Conservation (phyloP, 306 rosid genomes). For the Cicer chorassanicum region DNA sequence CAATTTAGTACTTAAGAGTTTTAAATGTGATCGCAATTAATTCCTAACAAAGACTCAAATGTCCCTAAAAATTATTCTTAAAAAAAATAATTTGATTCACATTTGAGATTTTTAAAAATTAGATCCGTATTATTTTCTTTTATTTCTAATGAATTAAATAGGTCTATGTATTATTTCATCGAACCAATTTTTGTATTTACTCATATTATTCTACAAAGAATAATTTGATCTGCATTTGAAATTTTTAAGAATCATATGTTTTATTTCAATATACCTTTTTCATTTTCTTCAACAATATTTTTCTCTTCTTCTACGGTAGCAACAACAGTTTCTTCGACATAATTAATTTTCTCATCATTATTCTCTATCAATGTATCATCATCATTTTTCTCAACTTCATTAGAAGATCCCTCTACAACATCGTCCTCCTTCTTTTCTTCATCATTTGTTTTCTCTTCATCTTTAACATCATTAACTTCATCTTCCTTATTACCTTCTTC, state of each 20-base stretch:
- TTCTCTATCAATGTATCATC: constrained; percentile 27
- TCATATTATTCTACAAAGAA: too few species aligned
- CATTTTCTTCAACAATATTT: constrained; percentile 17
- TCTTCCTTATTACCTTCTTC: constrained; percentile 7
- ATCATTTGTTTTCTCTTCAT: constrained; percentile 20
- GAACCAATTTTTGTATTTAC: too few species aligned
- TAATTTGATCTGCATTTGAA: not conserved
- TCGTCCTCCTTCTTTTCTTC: constrained; percentile 11
- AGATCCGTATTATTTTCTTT: too few species aligned
- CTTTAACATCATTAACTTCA: constrained; percentile 36
- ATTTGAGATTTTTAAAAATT: too few species aligned
- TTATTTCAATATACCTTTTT: constrained; percentile 37
- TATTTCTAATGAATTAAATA: too few species aligned
- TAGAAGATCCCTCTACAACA: not conserved
- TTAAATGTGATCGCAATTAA: not conserved
- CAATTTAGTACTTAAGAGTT: not conserved
- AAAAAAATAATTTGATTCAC: too few species aligned
- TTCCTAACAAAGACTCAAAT: too few species aligned
- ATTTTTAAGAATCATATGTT: not conserved
- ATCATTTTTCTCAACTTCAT: constrained; percentile 40
- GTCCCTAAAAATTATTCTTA: too few species aligned
- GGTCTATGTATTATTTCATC: too few species aligned
- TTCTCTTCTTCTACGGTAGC: not conserved
- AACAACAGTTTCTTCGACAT: not conserved
- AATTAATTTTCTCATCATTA: constrained; percentile 37